Base-by-base conservation (phyloP, 2,329 filamentous ascomycete species). In the Drechslera avenae region DNA sequence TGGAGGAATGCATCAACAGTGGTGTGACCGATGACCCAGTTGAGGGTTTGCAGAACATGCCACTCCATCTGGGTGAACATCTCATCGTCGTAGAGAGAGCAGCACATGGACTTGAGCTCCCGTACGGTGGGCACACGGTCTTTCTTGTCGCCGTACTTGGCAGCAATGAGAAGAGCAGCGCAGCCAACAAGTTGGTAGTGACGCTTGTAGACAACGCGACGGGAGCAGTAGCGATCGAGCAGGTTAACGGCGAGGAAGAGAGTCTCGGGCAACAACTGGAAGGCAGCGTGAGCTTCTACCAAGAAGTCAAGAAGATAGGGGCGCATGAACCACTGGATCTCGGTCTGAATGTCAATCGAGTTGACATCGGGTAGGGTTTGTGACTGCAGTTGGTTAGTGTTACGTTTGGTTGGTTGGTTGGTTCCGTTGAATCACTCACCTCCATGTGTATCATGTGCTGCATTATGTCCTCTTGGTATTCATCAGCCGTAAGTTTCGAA, bases 21-120 rank as follows among this genome's bases (percentile, higher is more conserved):
- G 1, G 94, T 92, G 77, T 97, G 93, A 47, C 94, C 94, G 62
- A 99, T 89, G 62, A 88, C 86, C 94, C 94, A 99, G 73, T 95
- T 91, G 52, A 99, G 84, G 1, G 94, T 99, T 78, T 97, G 95
- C 64, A 99, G 83, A 31, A 99, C 93, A 75, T 99, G 94, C 92
- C 95, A 97, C 79, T 99, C 94, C 94, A 99, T 99, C 76, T 99
- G 94, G 9, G 92, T 93, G 78, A 99, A 99, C 94, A 99, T 99
- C 78, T 96, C 93, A 41, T 96, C 91, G 68, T 99, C 94, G 77
- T 99, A 99, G 32, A 97, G 83, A 31, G 90, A 92, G 78, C 94
- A 97, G 83, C 94, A 99, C 94, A 99, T 97, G 63, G 93, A 95
- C 83, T 96, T 96, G 60, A 99, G 82, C 74, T 99, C 94, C 72